A percentile compares a stretch with the other conserved stretches of the same genome.
phyloP scores from a whole-genome alignment of 1,284 basidiomycete species.

The Peniophora sp. region DNA sequence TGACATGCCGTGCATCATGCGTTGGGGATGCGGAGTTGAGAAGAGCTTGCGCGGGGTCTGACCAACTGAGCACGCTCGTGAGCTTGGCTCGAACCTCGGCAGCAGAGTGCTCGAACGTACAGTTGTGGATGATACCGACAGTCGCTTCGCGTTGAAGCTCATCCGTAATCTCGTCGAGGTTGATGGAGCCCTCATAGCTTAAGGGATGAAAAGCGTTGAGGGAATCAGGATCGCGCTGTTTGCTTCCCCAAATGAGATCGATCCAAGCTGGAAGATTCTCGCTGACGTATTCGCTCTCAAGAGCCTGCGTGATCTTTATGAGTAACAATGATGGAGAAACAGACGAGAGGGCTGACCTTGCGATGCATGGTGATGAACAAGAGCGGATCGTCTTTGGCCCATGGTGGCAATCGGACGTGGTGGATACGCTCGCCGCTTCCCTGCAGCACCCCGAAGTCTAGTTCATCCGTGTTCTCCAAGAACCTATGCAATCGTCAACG shows the following conservation, averaged over 20 bases:
- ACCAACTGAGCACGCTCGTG: slow-evolving; percentile 53
- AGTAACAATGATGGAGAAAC: slow-evolving; percentile 2
- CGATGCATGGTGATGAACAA: slow-evolving; percentile 82
- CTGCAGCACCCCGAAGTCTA: slow-evolving; percentile 83
- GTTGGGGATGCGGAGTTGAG: slow-evolving; percentile 68
- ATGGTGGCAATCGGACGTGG: slow-evolving; percentile 84
- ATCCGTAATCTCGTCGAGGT: slow-evolving; percentile 80
- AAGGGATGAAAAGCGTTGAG: slow-evolving; percentile 91
- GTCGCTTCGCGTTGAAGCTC: slow-evolving; percentile 86
- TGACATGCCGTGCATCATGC: slow-evolving; percentile 62
- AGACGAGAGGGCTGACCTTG: slow-evolving; percentile 33
- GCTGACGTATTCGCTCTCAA: slow-evolving; percentile 89
- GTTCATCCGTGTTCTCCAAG: slow-evolving; percentile 62
- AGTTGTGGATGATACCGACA: slow-evolving; percentile 94
- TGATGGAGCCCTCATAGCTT: slow-evolving; percentile 89
- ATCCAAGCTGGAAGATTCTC: slow-evolving; percentile 87
- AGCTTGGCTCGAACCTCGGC: slow-evolving; percentile 2
- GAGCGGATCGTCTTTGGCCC: slow-evolving; percentile 83
- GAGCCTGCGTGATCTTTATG: slow-evolving; percentile 49
- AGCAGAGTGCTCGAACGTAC: slow-evolving; percentile 33
- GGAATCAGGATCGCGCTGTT: slow-evolving; percentile 74
- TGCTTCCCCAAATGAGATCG: slow-evolving; percentile 85
- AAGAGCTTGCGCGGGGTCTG: slow-evolving; percentile 92
- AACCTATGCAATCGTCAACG: slow-evolving; percentile 37
- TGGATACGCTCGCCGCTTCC: slow-evolving; percentile 78